phyloP scores from a whole-genome alignment of 2,329 filamentous ascomycete species.

The Ophiostoma tasmaniense region DNA sequence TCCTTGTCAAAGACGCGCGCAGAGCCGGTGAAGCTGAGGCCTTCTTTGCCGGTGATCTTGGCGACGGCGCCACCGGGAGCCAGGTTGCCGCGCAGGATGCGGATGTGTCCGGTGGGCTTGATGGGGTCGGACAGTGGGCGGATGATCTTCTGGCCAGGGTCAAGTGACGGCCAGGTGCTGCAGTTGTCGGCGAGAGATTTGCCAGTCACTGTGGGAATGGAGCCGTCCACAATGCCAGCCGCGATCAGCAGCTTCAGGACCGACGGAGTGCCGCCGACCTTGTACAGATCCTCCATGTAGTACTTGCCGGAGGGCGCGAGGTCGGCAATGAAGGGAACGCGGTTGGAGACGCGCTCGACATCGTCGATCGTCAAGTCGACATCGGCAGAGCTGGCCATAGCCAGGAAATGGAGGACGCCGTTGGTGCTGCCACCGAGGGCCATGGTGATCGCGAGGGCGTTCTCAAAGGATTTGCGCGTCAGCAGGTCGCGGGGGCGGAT shows the following conservation, averaged over 20 bases:
- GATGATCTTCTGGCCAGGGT: conserved; percentile 75
- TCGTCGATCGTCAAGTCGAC: conserved; percentile 73
- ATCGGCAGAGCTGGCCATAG: conserved; percentile 79
- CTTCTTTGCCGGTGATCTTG: conserved; percentile 96
- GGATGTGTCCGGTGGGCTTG: conserved; percentile 78
- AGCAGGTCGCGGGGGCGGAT: conserved; percentile 74
- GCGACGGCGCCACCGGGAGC: conserved; percentile 84
- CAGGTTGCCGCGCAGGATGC: conserved; percentile 79
- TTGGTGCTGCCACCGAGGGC: conserved; percentile 86
- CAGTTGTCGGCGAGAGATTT: conserved; percentile 78
- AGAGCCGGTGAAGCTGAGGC: conserved; percentile 68
- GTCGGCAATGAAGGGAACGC: conserved; percentile 79
- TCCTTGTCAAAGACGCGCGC: conserved; percentile 86
- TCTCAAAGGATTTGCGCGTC: conserved; percentile 74
- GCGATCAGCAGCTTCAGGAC: conserved; percentile 81
- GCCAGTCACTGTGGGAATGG: conserved; percentile 73
- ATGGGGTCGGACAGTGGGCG: conserved; percentile 62
- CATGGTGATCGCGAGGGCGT: conserved; percentile 85
- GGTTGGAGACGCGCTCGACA: conserved; percentile 70
- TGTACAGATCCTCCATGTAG: conserved; percentile 76
- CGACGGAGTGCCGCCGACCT: conserved; percentile 74
- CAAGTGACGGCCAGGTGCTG: conserved; percentile 63
- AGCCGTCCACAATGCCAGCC: conserved; percentile 64
- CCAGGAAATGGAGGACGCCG: conserved; percentile 78
- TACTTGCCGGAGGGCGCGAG: conserved; percentile 76